Evolutionary conservation across 2,329 filamentous ascomycete genomes (phyloP), one percentile per base, ranked within the genome.

Genomic region (Aspergillus cejpii): DNA sequence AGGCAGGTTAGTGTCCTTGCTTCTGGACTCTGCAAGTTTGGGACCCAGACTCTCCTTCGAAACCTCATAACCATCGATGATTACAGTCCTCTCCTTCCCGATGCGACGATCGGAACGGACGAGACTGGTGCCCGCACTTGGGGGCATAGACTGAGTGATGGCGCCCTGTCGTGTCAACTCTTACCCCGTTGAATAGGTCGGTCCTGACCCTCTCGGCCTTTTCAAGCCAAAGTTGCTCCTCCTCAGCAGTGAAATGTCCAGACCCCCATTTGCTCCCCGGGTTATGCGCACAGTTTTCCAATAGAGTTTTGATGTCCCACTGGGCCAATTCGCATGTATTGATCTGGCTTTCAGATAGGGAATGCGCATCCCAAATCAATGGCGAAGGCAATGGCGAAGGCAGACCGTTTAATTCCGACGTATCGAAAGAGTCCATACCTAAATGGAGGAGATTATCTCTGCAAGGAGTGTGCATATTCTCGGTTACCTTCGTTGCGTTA

Each of bases 401-500:
- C 14, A 34, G 17, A 17, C 15, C 17, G 11, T 3, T 11, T 19
- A 10, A 11, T n/a, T n/a, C n/a, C n/a, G n/a, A n/a, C n/a, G n/a
- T n/a, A n/a, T n/a, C n/a, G n/a, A n/a, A n/a, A n/a, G n/a, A n/a
- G n/a, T n/a, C n/a, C n/a, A n/a, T n/a, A n/a, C n/a, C n/a, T n/a
- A n/a, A n/a, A n/a, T n/a, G n/a, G n/a, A n/a, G n/a, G n/a, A n/a
- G n/a, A n/a, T n/a, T n/a, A n/a, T n/a, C n/a, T n/a, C n/a, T n/a
- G 31, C 31, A 34, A 6, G 11, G 1, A 77, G 76, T 55, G 73
- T 68, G 17, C 74, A 80, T 79, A 1, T 72, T 73, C 48, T 80
- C 78, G 0, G 76, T 80, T 14, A 81, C 76, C 53, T 80, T 81
- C 0, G 75, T 70, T 0, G 77, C 80, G 0, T 82, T 65, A 48